Percentiles rank a stretch among this genome's conserved stretches.
Evolutionary conservation across 768 basidiomycete species (phyloP).

Genomic region (Rubroboletus satanas): DNA sequence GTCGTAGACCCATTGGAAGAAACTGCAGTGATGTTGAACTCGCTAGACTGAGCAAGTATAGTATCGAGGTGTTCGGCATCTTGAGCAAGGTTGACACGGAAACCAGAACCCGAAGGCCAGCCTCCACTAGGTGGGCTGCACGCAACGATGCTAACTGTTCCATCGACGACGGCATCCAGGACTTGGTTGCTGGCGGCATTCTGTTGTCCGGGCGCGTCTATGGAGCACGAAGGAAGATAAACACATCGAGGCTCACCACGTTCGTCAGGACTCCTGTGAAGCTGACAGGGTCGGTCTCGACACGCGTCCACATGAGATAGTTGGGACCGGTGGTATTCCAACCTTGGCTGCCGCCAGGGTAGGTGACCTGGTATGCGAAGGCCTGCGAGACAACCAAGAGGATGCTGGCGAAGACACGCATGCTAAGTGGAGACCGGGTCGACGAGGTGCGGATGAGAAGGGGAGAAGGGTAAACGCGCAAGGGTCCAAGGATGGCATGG

Average conservation of each 20-base stretch:
- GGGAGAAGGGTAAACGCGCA: background rate
- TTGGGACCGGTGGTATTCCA: constrained; percentile 59
- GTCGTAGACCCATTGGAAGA: constrained; percentile 19
- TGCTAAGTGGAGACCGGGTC: constrained; percentile 21
- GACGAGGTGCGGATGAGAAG: background rate
- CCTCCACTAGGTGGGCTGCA: constrained; percentile 58
- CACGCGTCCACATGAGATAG: constrained; percentile 59
- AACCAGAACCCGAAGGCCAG: constrained; percentile 60
- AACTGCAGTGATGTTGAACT: constrained; percentile 49
- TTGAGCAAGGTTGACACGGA: constrained; percentile 69
- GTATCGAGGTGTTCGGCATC: constrained; percentile 41
- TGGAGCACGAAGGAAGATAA: background rate
- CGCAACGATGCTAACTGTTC: constrained; percentile 35
- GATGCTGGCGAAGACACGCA: constrained; percentile 42
- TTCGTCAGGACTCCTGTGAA: constrained; percentile 71
- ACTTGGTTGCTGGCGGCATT: constrained; percentile 40
- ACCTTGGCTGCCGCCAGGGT: constrained; percentile 41
- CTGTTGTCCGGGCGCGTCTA: constrained; percentile 26
- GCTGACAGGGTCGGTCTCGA: constrained; percentile 60
- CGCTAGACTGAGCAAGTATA: constrained; percentile 68
- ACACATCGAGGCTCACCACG: constrained; percentile 37
- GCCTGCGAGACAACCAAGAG: constrained; percentile 53
- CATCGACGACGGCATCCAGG: constrained; percentile 54
- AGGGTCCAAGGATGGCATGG: background rate
- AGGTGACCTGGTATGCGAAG: constrained; percentile 59